Conservation (phyloP, 2,329 filamentous ascomycete genomes). For the Exophiala spinifera region DNA sequence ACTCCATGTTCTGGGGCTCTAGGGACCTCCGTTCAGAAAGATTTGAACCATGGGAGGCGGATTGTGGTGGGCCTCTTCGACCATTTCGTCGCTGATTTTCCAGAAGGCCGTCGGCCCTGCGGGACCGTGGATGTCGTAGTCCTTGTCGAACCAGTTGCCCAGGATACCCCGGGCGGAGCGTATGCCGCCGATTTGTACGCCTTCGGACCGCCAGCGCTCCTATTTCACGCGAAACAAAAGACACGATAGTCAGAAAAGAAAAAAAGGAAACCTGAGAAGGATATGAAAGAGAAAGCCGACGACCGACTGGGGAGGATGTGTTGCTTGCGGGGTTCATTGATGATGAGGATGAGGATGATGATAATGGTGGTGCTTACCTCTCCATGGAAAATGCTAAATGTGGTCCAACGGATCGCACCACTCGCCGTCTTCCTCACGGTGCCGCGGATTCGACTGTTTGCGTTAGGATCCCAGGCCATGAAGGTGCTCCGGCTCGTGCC, state of each 20-base stretch:
- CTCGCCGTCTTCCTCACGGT: slow-evolving; percentile 62
- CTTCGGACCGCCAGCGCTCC: slow-evolving; percentile 73
- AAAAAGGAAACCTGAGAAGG: no score
- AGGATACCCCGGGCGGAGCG: slow-evolving; percentile 64
- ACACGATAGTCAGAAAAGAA: no score
- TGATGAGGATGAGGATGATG: no score
- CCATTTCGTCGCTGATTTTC: slow-evolving; percentile 61
- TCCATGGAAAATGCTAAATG: slow-evolving; percentile 62
- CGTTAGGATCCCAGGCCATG: slow-evolving; percentile 64
- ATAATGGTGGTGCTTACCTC: slow-evolving; percentile 35
- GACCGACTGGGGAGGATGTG: no score
- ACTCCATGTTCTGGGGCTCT: no score
- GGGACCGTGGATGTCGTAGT: slow-evolving; percentile 66
- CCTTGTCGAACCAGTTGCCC: slow-evolving; percentile 77
- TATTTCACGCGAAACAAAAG: background rate
- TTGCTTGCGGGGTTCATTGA: no score
- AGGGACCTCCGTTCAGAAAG: background rate
- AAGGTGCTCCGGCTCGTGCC: slow-evolving; percentile 63
- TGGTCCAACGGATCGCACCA: slow-evolving; percentile 73
- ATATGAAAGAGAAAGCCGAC: no score
- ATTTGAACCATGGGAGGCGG: slow-evolving; percentile 10
- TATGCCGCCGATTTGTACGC: slow-evolving; percentile 68
- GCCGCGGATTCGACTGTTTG: slow-evolving; percentile 65
- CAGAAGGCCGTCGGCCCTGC: slow-evolving; percentile 74
- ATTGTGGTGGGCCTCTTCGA: slow-evolving; percentile 20